A percentile compares a stretch with the other conserved stretches of the same genome.
These are phyloP conservation scores for Solanum rostratum DNA, from an alignment of 257 asterid species.

Conservation along the genomic window DNA sequence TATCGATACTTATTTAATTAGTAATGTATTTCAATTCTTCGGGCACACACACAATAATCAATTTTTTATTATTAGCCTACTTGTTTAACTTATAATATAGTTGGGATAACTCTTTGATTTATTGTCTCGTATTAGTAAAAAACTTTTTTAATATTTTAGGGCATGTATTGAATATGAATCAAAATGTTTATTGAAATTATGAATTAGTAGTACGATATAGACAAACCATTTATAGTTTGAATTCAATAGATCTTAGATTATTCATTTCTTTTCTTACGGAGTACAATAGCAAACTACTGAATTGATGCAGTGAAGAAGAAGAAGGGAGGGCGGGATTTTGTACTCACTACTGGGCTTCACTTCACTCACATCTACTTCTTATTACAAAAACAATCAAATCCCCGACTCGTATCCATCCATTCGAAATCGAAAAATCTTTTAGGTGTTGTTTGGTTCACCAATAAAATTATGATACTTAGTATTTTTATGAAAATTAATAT, in stretches of 20 bases:
- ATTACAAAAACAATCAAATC: too few relatives aligned
- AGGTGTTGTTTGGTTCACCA: not conserved
- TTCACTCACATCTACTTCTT: not conserved
- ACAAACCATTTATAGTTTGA: not conserved
- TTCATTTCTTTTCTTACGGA: too few relatives aligned
- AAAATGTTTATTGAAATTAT: not conserved
- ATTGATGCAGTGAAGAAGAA: too few relatives aligned
- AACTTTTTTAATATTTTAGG: not conserved
- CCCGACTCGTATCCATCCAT: not conserved
- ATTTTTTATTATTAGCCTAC: not conserved
- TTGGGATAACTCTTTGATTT: not conserved
- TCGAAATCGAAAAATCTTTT: not conserved
- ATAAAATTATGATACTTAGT: not conserved
- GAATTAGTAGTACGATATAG: not conserved
- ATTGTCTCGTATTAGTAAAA: not conserved
- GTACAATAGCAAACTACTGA: too few relatives aligned
- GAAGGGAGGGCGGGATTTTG: not conserved
- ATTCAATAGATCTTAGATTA: too few relatives aligned
- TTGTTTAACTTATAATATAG: not conserved
- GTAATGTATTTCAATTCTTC: too few relatives aligned
- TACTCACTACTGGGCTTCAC: not conserved
- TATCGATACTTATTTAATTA: not conserved
- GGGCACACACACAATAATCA: too few relatives aligned
- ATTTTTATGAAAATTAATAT: too few relatives aligned
- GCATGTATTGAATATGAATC: not conserved